Evolutionary conservation across 306 rosid species (phyloP).

Genomic region (Rosa multiflora): DNA sequence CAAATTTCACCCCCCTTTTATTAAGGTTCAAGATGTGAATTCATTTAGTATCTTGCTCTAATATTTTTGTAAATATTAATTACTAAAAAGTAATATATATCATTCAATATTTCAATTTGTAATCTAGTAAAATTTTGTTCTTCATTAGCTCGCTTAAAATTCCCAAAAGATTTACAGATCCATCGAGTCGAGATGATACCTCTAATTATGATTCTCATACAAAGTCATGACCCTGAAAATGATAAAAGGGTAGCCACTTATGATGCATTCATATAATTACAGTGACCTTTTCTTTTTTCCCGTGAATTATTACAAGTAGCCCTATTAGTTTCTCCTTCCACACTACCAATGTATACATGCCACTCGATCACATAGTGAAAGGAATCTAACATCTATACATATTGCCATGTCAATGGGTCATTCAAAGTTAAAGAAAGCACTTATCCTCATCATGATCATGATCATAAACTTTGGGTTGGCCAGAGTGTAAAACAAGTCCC

Average conservation of each 20-base stretch:
- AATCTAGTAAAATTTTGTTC: not conserved
- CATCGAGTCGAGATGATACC: constrained; percentile 1
- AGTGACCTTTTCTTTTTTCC: constrained; percentile 19
- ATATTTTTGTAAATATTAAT: not conserved
- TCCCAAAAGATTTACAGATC: not conserved
- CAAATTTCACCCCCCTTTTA: too few species aligned
- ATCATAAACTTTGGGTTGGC: constrained; percentile 31
- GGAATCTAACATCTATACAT: constrained; percentile 9
- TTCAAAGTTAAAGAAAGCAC: constrained; percentile 39
- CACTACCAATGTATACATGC: constrained; percentile 1
- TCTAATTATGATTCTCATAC: not conserved
- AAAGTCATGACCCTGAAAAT: constrained; percentile 16
- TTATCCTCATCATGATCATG: constrained; percentile 30
- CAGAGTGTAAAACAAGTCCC: constrained; percentile 21
- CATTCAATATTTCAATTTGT: too few species aligned
- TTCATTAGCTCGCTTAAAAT: too few species aligned
- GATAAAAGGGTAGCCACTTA: constrained; percentile 37
- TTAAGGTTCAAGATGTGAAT: accelerated
- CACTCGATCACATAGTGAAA: not conserved
- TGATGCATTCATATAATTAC: constrained; percentile 31
- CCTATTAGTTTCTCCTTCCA: constrained; percentile 23
- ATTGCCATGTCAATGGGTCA: constrained; percentile 18
- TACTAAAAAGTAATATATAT: not conserved
- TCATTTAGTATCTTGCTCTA: not conserved
- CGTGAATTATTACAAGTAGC: not conserved